Evolutionary conservation across 306 rosid genomes (phyloP).

Genomic region (Gastrolobium villosum): DNA sequence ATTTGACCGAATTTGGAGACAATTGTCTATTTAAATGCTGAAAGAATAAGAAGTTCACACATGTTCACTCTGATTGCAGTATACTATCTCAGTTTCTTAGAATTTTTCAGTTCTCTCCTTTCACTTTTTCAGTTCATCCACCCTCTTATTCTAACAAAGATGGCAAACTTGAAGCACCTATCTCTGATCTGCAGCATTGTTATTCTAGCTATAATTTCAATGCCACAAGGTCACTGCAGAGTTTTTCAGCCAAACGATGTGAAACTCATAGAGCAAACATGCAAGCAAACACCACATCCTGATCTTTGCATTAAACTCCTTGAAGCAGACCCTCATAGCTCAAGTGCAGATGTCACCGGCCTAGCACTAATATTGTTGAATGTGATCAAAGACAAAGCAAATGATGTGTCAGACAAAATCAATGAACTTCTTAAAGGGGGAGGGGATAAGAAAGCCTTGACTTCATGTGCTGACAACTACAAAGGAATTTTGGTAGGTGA

Average conservation of each 20-base stretch:
- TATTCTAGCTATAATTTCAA: neutral
- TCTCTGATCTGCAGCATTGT: slow-evolving; percentile 3
- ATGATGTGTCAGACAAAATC: neutral
- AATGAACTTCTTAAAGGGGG: neutral
- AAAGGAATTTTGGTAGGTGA: slow-evolving; percentile 26
- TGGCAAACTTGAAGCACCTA: neutral
- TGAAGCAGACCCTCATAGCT: slow-evolving; percentile 40
- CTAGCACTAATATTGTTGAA: slow-evolving; percentile 51
- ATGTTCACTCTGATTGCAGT: no score
- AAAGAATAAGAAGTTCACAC: no score
- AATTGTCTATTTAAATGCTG: no score
- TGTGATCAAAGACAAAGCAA: slow-evolving; percentile 25
- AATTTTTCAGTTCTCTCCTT: no score
- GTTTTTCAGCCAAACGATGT: neutral
- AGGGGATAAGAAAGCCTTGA: neutral
- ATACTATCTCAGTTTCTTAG: no score
- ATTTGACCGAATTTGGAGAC: no score
- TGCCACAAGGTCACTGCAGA: slow-evolving; percentile 20
- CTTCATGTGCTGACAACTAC: slow-evolving; percentile 20
- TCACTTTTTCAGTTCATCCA: no score
- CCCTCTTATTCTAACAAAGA: slow-evolving; percentile 2
- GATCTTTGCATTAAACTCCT: slow-evolving; percentile 44
- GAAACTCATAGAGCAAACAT: slow-evolving; percentile 40
- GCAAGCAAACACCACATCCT: slow-evolving; percentile 47
- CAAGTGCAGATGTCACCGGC: slow-evolving; percentile 25